Base-by-base conservation (phyloP, 495 filamentous ascomycete species). In the Mycothermus thermophilus region DNA sequence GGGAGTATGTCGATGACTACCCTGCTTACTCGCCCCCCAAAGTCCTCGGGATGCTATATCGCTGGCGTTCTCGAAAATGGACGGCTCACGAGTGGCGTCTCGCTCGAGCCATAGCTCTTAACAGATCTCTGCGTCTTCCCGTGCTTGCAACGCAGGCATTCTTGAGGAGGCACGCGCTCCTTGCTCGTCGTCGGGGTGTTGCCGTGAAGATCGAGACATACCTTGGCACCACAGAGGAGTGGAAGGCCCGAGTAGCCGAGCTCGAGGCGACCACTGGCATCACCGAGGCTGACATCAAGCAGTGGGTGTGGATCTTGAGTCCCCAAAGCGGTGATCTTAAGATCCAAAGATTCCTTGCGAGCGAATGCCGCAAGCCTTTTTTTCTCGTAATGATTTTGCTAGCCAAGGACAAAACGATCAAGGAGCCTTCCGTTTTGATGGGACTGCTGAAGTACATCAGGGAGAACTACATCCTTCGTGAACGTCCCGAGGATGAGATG, bases 271-370 rank as follows among this genome's bases (percentile, higher is more conserved):
- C 22, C 15, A 49, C 42, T 26, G 54, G 55, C 4, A 42, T 47
- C 32, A 39, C 44, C 5, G 41, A 27, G 24, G 43, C 41, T 17
- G 43, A 58, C 16, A 20, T 64, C 17, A 42, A 46, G 24, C 52
- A 56, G 34, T 65, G 62, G 63, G 42, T 52, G 24, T 63, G 59
- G 60, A 59, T 67, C 27, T 24, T 67, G 10, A 54, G 54, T 1
- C 55, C 50, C 0, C 37, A 51, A 14, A 40, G 48, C 19, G 46
- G 50, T 16, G 60, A 64, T 30, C 25, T 27, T 27, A 49, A 50
- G 17, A 34, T 60, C 14, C 35, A 53, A 27, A 51, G 62, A 8
- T 51, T 65, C 20, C 21, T 57, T 30, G 44, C 43, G 5, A 50
- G 51, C 33, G 40, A 48, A 14, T 34, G 23, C 10, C 47, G 40